A percentile compares a stretch with the other conserved stretches of the same genome.
Evolutionary conservation across 2,329 filamentous ascomycete species (phyloP).

Genomic region (Calonectria naviculata): DNA sequence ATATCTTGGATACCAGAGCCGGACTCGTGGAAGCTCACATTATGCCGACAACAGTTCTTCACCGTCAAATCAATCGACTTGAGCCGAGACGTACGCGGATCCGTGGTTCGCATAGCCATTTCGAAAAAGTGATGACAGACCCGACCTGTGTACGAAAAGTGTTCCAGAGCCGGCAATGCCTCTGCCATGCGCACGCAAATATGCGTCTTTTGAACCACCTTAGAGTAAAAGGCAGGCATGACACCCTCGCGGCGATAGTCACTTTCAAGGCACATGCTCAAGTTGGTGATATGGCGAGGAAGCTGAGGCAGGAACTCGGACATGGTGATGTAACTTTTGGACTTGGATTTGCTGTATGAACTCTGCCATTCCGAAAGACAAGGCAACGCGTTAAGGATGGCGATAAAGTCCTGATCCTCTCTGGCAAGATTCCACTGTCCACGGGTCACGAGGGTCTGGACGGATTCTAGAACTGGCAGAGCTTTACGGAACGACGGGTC

Average conservation of each 20-base stretch:
- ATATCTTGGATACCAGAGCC: conserved; percentile 78
- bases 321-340: conserved; percentile 78
- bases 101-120: conserved; percentile 60
- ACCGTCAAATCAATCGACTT: conserved; percentile 78
- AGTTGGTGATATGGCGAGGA: conserved; percentile 67
- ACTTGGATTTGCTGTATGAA: conserved; percentile 78
- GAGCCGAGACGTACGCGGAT: conserved; percentile 62
- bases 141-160: conserved; percentile 78
- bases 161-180: conserved; percentile 71
- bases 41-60: conserved; percentile 76
- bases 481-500: conserved; percentile 41
- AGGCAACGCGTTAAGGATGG: conserved; percentile 71
- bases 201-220: conserved; percentile 69
- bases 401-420: conserved; percentile 69
- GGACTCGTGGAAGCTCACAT: conserved; percentile 67
- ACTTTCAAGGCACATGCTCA: conserved; percentile 77
- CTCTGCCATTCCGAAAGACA: conserved; percentile 72
- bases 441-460: conserved; percentile 77
- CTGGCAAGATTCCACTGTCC: conserved; percentile 84
- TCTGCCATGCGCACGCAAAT: conserved; percentile 74
- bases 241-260: conserved; percentile 75
- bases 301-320: conserved; percentile 70
- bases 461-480: conserved; percentile 62
- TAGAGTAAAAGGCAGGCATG: conserved; percentile 70
- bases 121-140: conserved; percentile 78